phyloP scores from a whole-genome alignment of 257 asterid genomes.

The Nicotiana otophora region DNA sequence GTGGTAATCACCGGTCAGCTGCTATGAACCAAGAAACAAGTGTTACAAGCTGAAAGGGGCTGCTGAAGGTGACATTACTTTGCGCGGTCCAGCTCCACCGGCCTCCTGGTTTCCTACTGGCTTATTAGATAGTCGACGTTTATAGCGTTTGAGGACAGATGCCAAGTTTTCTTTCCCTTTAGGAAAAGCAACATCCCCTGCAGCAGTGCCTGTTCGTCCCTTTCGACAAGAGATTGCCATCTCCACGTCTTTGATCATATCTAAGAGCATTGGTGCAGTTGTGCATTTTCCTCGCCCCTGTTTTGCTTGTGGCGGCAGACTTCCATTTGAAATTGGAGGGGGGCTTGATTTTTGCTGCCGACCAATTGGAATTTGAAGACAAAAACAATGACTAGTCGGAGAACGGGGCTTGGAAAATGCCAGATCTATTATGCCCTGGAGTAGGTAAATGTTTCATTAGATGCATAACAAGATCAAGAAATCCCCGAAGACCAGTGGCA shows the following conservation, averaged over 20 bases:
- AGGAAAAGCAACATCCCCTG: conserved; percentile 99
- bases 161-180: conserved; percentile 87
- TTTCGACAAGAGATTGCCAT: conserved; percentile 78
- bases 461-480: background rate
- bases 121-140: conserved; percentile 70
- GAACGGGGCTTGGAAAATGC: conserved; percentile 76
- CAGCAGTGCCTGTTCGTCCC: conserved; percentile 97
- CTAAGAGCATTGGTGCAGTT: conserved; percentile 63
- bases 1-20: conserved; percentile 13
- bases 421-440: conserved; percentile 74
- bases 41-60: conserved; percentile 33
- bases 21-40: conserved; percentile 18
- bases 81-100: conserved; percentile 25
- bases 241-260: conserved; percentile 71
- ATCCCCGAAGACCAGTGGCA: no score
- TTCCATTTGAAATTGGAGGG: conserved; percentile 45
- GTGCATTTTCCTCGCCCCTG: conserved; percentile 73
- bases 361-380: conserved; percentile 81
- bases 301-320: conserved; percentile 46
- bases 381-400: conserved; percentile 66
- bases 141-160: conserved; percentile 86
- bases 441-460: conserved; percentile 10
- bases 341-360: conserved; percentile 56
- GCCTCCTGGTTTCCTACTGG: conserved; percentile 41
- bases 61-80: conserved; percentile 23